Base-by-base conservation (phyloP, 768 basidiomycete genomes). In the Calvatia gigantea region DNA sequence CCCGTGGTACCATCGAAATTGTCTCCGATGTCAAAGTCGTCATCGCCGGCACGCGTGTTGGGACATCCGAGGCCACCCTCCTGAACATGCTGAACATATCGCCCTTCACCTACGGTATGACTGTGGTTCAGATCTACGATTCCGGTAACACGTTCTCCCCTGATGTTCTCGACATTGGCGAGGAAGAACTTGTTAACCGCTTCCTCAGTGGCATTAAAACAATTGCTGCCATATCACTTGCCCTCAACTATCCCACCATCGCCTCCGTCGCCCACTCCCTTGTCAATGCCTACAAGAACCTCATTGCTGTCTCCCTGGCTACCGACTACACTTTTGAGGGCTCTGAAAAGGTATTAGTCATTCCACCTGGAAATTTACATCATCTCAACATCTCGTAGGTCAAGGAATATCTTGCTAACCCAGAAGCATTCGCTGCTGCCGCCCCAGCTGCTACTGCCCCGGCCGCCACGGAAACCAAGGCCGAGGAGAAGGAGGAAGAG, bases 21-120 rank as follows among this genome's bases (percentile, higher is more conserved):
- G 92, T 97, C 58, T 83, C 87, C 61, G 95, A 98, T 69, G 88
- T 98, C 69, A 87, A 95, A 77, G 95, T 99, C 79, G 92, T 99
- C 68, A 75, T 76, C 43, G 91, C 87, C 52, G 95, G 95, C 58
- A 87, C 85, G 62, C 91, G 93, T 79, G 97, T 99, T 72, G 97
- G 97, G 63, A 69, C 88, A 28, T 99, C 97, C 75, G 96, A 98
- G 77, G 96, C 97, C 50, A 94, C 95, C 59, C 84, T 99, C 64
- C 81, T 99, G 63, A 98, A 99, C 90, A 97, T 99, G 97, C 74
- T 99, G 69, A 95, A 95, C 84, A 98, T 99, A 73, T 98, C 96
- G 44, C 94, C 94, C 61, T 97, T 98, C 88, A 98, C 96, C 41
- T 99, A 97, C 79, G 97, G 97, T 67, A 98, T 99, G 96, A 89